phyloP scores from a whole-genome alignment of 2,329 filamentous ascomycete genomes.

The Dactylellina cionopaga region DNA sequence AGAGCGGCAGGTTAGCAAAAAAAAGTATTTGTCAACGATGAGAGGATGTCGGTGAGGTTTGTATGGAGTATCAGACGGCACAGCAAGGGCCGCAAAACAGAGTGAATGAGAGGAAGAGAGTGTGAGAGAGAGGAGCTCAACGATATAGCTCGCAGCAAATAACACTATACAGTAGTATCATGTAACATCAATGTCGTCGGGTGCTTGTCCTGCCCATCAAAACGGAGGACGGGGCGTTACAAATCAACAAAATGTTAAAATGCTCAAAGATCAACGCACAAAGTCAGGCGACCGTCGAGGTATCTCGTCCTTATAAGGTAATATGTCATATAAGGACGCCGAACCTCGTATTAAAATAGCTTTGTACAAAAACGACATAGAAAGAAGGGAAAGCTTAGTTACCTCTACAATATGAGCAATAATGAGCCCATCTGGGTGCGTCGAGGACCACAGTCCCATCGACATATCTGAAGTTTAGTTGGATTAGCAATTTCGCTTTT shows the following conservation, averaged over 20 bases:
- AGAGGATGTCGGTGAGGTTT: too few relatives aligned
- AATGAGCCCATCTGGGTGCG: conserved; percentile 51
- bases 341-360: too few relatives aligned
- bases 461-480: conserved; percentile 45
- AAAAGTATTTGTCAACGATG: too few relatives aligned
- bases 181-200: conserved; percentile 1
- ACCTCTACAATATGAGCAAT: conserved; percentile 51
- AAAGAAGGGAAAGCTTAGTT: not conserved
- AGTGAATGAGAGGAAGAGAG: too few relatives aligned
- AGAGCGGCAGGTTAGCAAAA: conserved; percentile 17
- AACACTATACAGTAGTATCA: too few relatives aligned
- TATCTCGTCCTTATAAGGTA: too few relatives aligned
- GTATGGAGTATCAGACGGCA: too few relatives aligned
- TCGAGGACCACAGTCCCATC: conserved; percentile 43
- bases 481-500: conserved; percentile 50
- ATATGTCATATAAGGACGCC: not conserved
- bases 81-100: too few relatives aligned
- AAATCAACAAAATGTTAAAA: not conserved
- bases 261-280: not conserved
- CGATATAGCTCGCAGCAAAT: too few relatives aligned
- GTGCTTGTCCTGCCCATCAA: not conserved
- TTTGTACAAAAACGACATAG: too few relatives aligned
- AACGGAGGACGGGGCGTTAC: not conserved
- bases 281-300: not conserved
- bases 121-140: too few relatives aligned